Base-by-base conservation (phyloP, 495 filamentous ascomycete species). In the Viridothelium virens region DNA sequence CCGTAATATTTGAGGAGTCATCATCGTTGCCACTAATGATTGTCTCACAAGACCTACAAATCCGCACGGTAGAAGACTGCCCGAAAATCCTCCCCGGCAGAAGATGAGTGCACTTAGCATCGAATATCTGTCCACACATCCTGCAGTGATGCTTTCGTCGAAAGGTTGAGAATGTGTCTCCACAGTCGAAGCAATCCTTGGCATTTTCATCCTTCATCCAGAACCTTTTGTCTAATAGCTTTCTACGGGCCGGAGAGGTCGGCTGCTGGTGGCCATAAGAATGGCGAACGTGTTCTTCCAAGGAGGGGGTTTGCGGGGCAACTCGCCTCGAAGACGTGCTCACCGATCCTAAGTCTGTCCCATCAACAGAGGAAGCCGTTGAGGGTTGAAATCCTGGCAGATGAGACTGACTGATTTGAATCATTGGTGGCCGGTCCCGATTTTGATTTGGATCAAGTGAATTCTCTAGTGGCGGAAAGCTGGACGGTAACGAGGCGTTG, bases 121-220 rank as follows among this genome's bases (percentile, higher is more conserved):
- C 94, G 73, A 97, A 97, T 47, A 99, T 99, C 73, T 96, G 95
- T 38, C 95, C 95, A 74, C 95, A 88, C 59, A 83, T 89, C 71
- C 95, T 86, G 73, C 95, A 99, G 73, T 99, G 95, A 77, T 99
- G 95, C 73, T 97, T 97, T 65, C 95, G 85, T 65, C 95, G 84
- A 73, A 96, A 97, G 31, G 95, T 95, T 2, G 91, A 89, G 71
- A 99, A 97, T 25, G 90, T 82, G 68, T 91, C 87, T 53, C 87
- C 88, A 71, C 95, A 99, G 56, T 90, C 82, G 72, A 97, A 99
- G 74, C 95, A 99, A 70, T 97, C 93, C 76, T 93, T 97, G 56
- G 92, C 93, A 73, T 95, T 96, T 72, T 97, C 95, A 77, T 99
- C 95, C 56, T 90, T 89, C 95, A 99, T 99, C 95, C 95, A 99